These are phyloP conservation scores for Desmodesmus armatus DNA, from an alignment of 139 green algal genomes.

Conservation along the genomic window DNA sequence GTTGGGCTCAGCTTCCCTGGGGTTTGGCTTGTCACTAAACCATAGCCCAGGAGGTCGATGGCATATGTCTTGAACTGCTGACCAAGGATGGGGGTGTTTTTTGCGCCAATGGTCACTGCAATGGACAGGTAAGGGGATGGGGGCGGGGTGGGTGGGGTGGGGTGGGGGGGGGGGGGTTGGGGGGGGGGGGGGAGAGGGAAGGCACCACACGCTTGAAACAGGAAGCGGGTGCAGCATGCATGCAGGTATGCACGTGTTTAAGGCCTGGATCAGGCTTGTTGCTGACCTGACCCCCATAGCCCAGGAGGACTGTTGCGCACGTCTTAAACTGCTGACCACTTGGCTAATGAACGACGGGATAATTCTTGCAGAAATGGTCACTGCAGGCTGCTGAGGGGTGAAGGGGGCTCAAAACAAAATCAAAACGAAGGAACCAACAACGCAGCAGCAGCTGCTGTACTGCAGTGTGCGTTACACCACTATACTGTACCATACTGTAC, in stretches of 20 bases:
- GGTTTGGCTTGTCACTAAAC: constrained; percentile 85
- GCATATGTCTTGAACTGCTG: constrained; percentile 71
- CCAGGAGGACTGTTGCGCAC: too few species aligned
- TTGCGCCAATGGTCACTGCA: constrained; percentile 88
- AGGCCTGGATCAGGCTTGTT: neutral
- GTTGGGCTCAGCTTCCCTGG: constrained; percentile 58
- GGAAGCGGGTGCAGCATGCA: neutral
- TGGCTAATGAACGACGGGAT: too few species aligned
- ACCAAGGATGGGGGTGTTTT: constrained; percentile 85
- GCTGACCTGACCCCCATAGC: too few species aligned
- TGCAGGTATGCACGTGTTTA: neutral
- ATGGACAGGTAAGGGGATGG: neutral
- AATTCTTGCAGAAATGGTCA: neutral
- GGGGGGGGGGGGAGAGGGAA: neutral
- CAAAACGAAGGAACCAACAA: neutral
- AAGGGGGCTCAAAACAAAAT: neutral
- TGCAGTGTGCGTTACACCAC: neutral
- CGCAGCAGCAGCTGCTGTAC: neutral
- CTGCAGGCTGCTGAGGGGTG: neutral
- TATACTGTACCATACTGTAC: too few species aligned
- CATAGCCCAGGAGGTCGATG: constrained; percentile 95
- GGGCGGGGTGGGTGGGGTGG: neutral
- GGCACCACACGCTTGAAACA: neutral
- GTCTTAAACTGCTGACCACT: too few species aligned
- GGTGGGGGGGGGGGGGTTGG: too few species aligned